Evolutionary conservation across 495 filamentous ascomycete genomes (phyloP), one percentile per base, ranked within the genome.

Genomic region (Ramalina intermedia): DNA sequence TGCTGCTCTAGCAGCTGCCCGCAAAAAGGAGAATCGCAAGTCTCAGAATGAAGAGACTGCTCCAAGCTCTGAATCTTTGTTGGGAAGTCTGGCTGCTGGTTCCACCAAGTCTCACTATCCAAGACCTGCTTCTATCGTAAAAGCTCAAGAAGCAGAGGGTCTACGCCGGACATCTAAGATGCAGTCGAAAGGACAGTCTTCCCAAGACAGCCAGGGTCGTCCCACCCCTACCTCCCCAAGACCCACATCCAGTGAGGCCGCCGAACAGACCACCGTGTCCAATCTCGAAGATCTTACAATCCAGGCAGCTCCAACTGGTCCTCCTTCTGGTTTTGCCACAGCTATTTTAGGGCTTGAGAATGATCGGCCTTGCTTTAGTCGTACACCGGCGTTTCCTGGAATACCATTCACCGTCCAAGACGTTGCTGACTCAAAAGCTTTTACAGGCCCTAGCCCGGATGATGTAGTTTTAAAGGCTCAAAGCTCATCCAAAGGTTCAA

Each of bases 381-480:
- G 44, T 55, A 53, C 55, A 49, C 75, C 67, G 54, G 74, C 73
- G 63, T 70, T 55, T 61, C 67, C 61, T 63, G 62, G 55, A 59
- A 64, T 48, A 58, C 42, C 68, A 2, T 33, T 33, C 7, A 9
- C 29, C 7, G 12, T 7, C 8, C 29, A 33, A 9, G 29, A 13
- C 29, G n/a, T 17, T 64, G 61, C 69, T 71, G 65, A 77, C 66
- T 61, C 63, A 37, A 53, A 76, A 66, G 78, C 81, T 46, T 98
- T 96, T 69, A 69, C 81, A 77, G 84, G 75, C 53, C 91, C 91
- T 47, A 96, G 90, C 63, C 91, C 91, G 56, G 91, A 98, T 66
- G 93, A 96, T 66, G 69, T 90, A 52, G 83, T 96, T 50, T 67
- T 81, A 37, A 78, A 80, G 62, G 91, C 91, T 52, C 91, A 96